Conservation (phyloP, 768 basidiomycete genomes). For the Leucosporidium creatinivorum region DNA sequence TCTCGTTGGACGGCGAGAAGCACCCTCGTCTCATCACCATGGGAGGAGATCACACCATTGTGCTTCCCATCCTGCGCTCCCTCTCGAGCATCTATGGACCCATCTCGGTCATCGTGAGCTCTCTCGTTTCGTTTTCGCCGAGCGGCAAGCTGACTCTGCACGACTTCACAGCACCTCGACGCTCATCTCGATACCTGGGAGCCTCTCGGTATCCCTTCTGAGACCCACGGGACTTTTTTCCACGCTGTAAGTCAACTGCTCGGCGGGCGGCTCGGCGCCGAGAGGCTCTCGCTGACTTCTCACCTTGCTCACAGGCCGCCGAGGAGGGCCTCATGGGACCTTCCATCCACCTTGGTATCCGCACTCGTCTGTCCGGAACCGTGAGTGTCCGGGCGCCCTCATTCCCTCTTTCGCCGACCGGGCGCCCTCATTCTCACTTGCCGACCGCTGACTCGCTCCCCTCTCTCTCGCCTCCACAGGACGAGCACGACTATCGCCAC, state of each 20-base stretch:
- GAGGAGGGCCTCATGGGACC: conserved; percentile 64
- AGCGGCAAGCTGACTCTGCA: neutral
- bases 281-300: no score
- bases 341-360: conserved; percentile 73
- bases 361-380: conserved; percentile 48
- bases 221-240: neutral
- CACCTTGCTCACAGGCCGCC: conserved; percentile 58
- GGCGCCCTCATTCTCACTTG: neutral
- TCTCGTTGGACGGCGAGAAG: no score
- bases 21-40: no score
- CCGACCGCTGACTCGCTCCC: no score
- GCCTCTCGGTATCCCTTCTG: neutral
- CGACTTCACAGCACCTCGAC: conserved; percentile 7
- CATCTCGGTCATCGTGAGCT: conserved; percentile 22
- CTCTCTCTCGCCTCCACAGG: neutral
- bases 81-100: conserved; percentile 29
- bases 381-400: no score
- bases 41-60: conserved; percentile 10
- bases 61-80: conserved; percentile 29
- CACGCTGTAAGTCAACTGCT: neutral
- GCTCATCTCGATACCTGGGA: conserved; percentile 20
- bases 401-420: no score
- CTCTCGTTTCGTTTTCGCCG: neutral
- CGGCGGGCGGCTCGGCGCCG: no score
- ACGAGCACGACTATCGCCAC: neutral